Percentiles rank a stretch among this genome's conserved stretches.
These are phyloP conservation scores for Lachancea lanzarotensis DNA, from an alignment of 805 yeast genomes.

Conservation along the genomic window DNA sequence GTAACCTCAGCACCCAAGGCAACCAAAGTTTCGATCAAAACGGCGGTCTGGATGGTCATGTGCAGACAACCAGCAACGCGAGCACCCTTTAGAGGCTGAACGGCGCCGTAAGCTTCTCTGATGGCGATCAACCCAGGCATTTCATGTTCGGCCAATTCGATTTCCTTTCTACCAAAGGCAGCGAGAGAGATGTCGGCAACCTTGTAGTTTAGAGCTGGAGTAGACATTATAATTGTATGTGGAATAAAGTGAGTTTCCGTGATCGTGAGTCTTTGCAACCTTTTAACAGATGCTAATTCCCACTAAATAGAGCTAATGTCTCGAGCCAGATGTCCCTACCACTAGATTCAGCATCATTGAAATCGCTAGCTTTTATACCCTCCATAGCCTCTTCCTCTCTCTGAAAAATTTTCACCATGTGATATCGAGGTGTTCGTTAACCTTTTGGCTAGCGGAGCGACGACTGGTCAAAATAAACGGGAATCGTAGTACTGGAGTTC, in stretches of 20 bases:
- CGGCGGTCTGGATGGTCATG: conserved; percentile 99
- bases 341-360: not conserved
- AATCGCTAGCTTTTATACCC: conserved; percentile 1
- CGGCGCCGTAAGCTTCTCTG: conserved; percentile 83
- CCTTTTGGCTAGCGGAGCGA: not conserved
- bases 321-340: not conserved
- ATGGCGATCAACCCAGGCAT: conserved; percentile 99
- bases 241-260: not conserved
- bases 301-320: not conserved
- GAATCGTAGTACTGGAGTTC: no score
- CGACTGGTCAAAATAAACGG: not conserved
- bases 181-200: conserved; percentile 98
- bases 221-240: conserved; percentile 37
- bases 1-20: conserved; percentile 99
- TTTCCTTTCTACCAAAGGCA: conserved; percentile 99
- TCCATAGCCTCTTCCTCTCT: not conserved
- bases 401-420: conserved; percentile 10
- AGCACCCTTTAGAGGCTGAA: conserved; percentile 96
- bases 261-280: not conserved
- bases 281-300: not conserved
- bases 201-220: conserved; percentile 72
- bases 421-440: not conserved
- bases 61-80: conserved; percentile 98
- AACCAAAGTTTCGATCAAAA: conserved; percentile 91
- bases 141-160: conserved; percentile 97